Conservation (phyloP, 2,329 filamentous ascomycete species). For the Calonectria honghensis region DNA sequence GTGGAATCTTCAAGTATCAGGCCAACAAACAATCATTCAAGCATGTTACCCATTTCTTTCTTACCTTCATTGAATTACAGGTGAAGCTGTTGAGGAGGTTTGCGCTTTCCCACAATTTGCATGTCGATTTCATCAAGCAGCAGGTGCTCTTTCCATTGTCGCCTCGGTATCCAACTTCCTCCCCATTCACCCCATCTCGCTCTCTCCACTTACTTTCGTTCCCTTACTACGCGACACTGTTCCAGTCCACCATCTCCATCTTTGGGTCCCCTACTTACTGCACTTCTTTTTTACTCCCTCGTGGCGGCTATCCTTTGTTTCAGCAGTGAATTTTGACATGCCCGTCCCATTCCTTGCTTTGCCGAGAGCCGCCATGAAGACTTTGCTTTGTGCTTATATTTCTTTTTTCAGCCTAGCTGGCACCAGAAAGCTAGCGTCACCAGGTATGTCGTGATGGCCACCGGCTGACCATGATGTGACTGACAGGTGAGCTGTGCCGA, state of each 20-base stretch:
- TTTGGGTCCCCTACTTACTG: conserved; percentile 31
- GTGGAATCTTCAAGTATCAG: no score
- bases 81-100: no score
- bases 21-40: no score
- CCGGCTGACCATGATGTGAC: conserved; percentile 42
- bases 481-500: conserved; percentile 1
- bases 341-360: conserved; percentile 40
- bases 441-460: conserved; percentile 37
- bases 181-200: not conserved
- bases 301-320: conserved; percentile 59
- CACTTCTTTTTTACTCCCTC: conserved; percentile 42
- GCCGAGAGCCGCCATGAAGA: conserved; percentile 50
- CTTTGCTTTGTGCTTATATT: conserved; percentile 33
- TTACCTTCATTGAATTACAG: not conserved
- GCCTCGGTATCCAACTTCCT: not conserved
- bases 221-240: conserved; percentile 16
- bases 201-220: not conserved
- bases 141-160: not conserved
- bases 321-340: conserved; percentile 49
- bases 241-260: conserved; percentile 17
- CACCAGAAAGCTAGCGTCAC: conserved; percentile 28
- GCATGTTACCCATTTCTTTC: not conserved
- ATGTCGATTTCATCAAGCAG: no score
- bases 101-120: not conserved
- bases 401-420: conserved; percentile 42